These are phyloP conservation scores for Solanum piurae DNA, from an alignment of 257 asterid genomes.

Conservation along the genomic window DNA sequence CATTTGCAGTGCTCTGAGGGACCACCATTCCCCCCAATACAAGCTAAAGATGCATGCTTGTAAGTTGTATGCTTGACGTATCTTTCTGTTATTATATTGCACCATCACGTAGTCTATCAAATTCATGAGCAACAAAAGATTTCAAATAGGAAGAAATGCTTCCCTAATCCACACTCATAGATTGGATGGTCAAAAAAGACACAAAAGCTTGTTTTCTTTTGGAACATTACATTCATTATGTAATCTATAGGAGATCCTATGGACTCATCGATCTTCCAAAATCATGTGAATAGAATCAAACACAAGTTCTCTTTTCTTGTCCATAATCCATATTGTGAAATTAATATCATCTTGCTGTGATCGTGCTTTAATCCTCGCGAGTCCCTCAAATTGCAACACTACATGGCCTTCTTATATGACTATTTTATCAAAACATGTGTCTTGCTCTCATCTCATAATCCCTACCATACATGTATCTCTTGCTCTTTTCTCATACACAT, in stretches of 20 bases:
- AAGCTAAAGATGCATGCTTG: constrained; percentile 41
- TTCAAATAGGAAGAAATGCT: background rate
- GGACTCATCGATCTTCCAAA: too few relatives aligned
- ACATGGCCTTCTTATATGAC: too few relatives aligned
- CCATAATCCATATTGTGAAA: too few relatives aligned
- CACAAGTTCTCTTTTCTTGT: too few relatives aligned
- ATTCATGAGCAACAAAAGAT: background rate
- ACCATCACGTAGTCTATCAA: background rate
- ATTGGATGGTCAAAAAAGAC: background rate
- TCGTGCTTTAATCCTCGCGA: too few relatives aligned
- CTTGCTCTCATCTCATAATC: too few relatives aligned
- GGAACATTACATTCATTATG: background rate
- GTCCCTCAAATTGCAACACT: too few relatives aligned
- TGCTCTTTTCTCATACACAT: too few relatives aligned
- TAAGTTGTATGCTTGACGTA: background rate
- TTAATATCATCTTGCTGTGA: too few relatives aligned
- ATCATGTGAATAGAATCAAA: too few relatives aligned
- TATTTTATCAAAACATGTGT: too few relatives aligned
- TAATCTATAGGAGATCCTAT: background rate
- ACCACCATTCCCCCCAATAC: constrained; percentile 86
- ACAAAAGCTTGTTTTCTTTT: background rate
- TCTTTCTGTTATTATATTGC: background rate
- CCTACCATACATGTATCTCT: too few relatives aligned
- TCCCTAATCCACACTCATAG: background rate
- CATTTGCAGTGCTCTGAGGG: constrained; percentile 73